These are phyloP conservation scores for Stylonectria norvegica DNA, from an alignment of 2,329 filamentous ascomycete genomes.

Conservation along the genomic window DNA sequence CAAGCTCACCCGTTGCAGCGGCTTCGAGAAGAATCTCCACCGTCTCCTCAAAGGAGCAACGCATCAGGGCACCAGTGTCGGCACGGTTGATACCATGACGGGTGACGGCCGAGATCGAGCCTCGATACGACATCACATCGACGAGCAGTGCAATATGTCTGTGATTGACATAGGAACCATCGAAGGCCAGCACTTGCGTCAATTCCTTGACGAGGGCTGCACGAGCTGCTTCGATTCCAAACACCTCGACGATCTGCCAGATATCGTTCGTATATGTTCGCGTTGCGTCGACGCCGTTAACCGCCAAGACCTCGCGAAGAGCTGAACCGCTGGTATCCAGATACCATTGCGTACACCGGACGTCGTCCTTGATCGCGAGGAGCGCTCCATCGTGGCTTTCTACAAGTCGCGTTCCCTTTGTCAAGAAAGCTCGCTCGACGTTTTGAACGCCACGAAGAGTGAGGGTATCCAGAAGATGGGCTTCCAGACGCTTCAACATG, in stretches of 20 bases:
- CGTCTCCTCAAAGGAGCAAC: slow-evolving; percentile 98
- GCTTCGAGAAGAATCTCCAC: slow-evolving; percentile 97
- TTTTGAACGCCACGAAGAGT: slow-evolving; percentile 87
- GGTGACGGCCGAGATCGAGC: slow-evolving; percentile 91
- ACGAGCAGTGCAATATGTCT: slow-evolving; percentile 92
- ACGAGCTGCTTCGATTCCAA: slow-evolving; percentile 93
- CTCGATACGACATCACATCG: slow-evolving; percentile 96
- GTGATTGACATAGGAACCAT: slow-evolving; percentile 99
- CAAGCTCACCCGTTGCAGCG: slow-evolving; percentile 88
- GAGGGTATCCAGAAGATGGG: slow-evolving; percentile 85
- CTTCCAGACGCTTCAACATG: slow-evolving; percentile 87
- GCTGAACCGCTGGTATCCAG: slow-evolving; percentile 91
- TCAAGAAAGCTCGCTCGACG: slow-evolving; percentile 90
- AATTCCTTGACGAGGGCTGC: slow-evolving; percentile 83
- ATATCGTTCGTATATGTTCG: slow-evolving; percentile 94
- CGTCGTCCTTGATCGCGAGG: slow-evolving; percentile 68
- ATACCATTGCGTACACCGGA: slow-evolving; percentile 85
- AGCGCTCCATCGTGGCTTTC: slow-evolving; percentile 68
- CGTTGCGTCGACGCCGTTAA: slow-evolving; percentile 81
- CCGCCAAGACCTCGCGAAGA: slow-evolving; percentile 76
- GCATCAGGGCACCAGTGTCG: slow-evolving; percentile 97
- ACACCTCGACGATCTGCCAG: slow-evolving; percentile 89
- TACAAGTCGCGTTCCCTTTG: slow-evolving; percentile 70
- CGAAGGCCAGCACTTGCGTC: slow-evolving; percentile 90
- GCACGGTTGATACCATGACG: slow-evolving; percentile 98